Percentiles rank a stretch among this genome's conserved stretches.
Evolutionary conservation across 2,329 filamentous ascomycete genomes (phyloP).

Genomic region (Calonectria pauciramosa): DNA sequence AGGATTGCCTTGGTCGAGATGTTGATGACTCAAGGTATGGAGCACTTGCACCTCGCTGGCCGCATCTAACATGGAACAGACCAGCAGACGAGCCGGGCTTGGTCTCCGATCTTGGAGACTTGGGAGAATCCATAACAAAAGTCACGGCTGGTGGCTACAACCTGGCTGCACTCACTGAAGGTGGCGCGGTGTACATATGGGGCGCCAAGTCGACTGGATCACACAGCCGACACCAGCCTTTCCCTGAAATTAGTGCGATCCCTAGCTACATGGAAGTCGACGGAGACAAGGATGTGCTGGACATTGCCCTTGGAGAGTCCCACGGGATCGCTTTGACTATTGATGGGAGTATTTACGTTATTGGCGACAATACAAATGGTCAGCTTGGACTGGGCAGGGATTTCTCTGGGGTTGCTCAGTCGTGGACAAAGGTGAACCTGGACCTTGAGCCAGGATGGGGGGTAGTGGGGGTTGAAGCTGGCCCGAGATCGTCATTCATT

Average conservation of each 20-base stretch:
- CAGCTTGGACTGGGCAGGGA: conserved; percentile 65
- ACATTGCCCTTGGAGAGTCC: conserved; percentile 69
- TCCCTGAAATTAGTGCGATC: conserved; percentile 47
- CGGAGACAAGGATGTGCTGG: conserved; percentile 64
- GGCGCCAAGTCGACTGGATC: conserved; percentile 53
- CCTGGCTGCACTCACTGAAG: conserved; percentile 69
- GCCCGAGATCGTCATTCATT: conserved; percentile 64
- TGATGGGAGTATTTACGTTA: conserved; percentile 64
- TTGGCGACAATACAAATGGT: conserved; percentile 70
- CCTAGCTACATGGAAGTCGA: conserved; percentile 63
- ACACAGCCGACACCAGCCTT: conserved; percentile 49
- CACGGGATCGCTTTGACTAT: conserved; percentile 70
- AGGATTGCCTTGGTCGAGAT: conserved; percentile 68
- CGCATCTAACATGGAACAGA: conserved; percentile 44
- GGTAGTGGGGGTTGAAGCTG: conserved; percentile 61
- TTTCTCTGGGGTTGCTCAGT: conserved; percentile 32
- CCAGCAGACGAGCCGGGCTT: conserved; percentile 61
- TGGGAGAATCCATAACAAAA: conserved; percentile 66
- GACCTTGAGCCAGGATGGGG: conserved; percentile 41
- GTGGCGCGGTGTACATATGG: conserved; percentile 73
- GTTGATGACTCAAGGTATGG: conserved; percentile 53
- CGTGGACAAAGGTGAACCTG: conserved; percentile 56
- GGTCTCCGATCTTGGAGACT: conserved; percentile 64
- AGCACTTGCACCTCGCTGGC: neutral
- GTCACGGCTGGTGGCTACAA: conserved; percentile 70